Base-by-base conservation (phyloP, 1,284 basidiomycete species). In the Tausonia pullulans region DNA sequence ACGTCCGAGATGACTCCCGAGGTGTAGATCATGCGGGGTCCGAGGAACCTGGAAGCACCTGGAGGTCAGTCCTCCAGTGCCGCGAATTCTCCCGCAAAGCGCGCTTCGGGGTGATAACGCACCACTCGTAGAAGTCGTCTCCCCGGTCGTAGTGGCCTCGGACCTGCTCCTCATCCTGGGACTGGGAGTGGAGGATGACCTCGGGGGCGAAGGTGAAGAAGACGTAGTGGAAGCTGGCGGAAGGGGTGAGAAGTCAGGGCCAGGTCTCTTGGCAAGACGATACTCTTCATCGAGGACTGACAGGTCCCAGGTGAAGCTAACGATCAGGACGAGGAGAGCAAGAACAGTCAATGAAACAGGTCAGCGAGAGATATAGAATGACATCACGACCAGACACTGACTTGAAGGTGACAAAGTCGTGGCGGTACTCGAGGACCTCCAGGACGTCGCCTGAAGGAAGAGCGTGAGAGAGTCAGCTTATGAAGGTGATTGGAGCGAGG, bases 21-120 rank as follows among this genome's bases (percentile, higher is more conserved):
- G 6, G 95, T 99, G 78, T 98, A 99, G 73, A 99, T 85, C 92
- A 96, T 96, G 69, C 92, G 88, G 4, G 90, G 89, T 9, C 92
- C 92, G 61, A 96, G 82, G 84, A 95, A 96, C 87, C 85, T 86
- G 68, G 44, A 41, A 4, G 39, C 8, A 10, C 8, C 0, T 27
- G 43, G 46, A 13, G 43, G 61, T 55, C 14, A 50, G 39, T 54
- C 10, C 13, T 13, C 45, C 13, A 40, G 45, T 40, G 48, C 14
- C 48, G 48, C 48, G 48, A 49, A 8, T 49, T 27, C 27, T 27
- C 27, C 27, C 27, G 27, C 27, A 27, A 27, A 3, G 52, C n/a
- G 7, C 3, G 11, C 75, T 76, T 58, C 72, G 69, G 40, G 73
- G 73, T 53, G 73, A 7, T 72, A 27, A 75, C 75, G 57, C 72